phyloP scores from a whole-genome alignment of 495 filamentous ascomycete genomes.

The Aspergillus panamensis region DNA sequence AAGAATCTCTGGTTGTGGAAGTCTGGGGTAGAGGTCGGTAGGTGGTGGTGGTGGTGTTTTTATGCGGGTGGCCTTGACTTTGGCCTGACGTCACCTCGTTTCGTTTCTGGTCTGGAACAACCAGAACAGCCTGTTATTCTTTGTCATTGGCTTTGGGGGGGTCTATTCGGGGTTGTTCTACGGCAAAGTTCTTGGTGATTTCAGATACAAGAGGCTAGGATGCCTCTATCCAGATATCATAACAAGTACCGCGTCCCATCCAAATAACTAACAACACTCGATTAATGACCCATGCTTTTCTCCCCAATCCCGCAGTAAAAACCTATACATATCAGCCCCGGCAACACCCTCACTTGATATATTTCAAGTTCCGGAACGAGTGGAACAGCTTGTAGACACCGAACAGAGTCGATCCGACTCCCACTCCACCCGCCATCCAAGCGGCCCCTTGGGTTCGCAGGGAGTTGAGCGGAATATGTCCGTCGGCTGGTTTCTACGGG shows the following conservation, averaged over 20 bases:
- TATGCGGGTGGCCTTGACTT: not conserved
- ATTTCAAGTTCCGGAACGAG: conserved; percentile 31
- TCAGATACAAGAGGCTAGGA: not conserved
- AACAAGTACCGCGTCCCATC: not conserved
- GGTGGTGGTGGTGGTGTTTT: not conserved
- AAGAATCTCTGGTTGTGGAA: not conserved
- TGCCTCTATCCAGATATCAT: not conserved
- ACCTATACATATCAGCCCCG: not conserved
- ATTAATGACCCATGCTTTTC: not conserved
- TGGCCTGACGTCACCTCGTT: conserved; percentile 1
- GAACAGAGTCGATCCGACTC: conserved; percentile 31
- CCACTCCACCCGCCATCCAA: conserved; percentile 32
- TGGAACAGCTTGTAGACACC: conserved; percentile 31
- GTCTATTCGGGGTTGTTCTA: not conserved
- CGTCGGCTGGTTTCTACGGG: conserved; percentile 6
- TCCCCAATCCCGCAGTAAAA: not conserved
- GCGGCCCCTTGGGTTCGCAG: conserved; percentile 31
- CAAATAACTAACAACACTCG: not conserved
- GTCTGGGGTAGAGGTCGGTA: not conserved
- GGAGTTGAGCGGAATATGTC: conserved; percentile 23
- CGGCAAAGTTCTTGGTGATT: not conserved
- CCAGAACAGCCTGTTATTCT: not conserved
- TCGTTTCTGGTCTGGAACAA: not conserved
- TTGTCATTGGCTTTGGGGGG: not conserved
- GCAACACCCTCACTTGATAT: conserved; percentile 16